A percentile compares a stretch with the other conserved stretches of the same genome.
Conservation (phyloP, 495 filamentous ascomycete genomes). For the Copromyces sp. region DNA sequence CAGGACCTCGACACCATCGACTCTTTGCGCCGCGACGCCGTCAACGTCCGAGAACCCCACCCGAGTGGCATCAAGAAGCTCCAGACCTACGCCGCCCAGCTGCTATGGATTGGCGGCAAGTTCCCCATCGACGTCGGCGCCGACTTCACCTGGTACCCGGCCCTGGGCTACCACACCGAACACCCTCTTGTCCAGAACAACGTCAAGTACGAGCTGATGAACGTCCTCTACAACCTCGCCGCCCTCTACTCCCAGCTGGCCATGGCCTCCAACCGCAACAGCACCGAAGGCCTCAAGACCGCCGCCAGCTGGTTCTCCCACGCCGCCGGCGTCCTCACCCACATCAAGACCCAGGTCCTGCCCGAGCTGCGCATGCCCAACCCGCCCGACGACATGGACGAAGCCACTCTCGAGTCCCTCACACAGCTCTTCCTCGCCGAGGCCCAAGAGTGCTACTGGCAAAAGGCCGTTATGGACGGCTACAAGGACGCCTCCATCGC, state of each 20-base stretch:
- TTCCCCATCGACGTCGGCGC: conserved; percentile 95
- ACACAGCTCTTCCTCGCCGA: conserved; percentile 81
- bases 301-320: conserved; percentile 89
- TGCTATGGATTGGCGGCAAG: conserved; percentile 90
- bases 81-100: conserved; percentile 79
- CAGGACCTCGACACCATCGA: conserved; percentile 84
- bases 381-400: conserved; percentile 94
- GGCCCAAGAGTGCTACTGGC: conserved; percentile 96
- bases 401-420: conserved; percentile 70
- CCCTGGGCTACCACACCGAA: conserved; percentile 80
- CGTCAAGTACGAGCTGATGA: conserved; percentile 88
- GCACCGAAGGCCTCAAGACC: conserved; percentile 76
- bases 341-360: conserved; percentile 69
- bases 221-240: conserved; percentile 85
- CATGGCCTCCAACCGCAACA: conserved; percentile 61
- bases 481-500: conserved; percentile 88
- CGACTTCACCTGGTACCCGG: conserved; percentile 92
- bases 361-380: conserved; percentile 70
- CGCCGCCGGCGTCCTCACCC: conserved; percentile 70
- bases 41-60: conserved; percentile 83
- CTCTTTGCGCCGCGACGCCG: conserved; percentile 64
- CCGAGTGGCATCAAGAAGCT: conserved; percentile 81
- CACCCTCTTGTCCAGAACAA: conserved; percentile 82
- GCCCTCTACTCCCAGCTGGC: conserved; percentile 91
- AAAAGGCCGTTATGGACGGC: conserved; percentile 89